phyloP scores from a whole-genome alignment of 2,329 filamentous ascomycete species.

The Thelonectria rubi region DNA sequence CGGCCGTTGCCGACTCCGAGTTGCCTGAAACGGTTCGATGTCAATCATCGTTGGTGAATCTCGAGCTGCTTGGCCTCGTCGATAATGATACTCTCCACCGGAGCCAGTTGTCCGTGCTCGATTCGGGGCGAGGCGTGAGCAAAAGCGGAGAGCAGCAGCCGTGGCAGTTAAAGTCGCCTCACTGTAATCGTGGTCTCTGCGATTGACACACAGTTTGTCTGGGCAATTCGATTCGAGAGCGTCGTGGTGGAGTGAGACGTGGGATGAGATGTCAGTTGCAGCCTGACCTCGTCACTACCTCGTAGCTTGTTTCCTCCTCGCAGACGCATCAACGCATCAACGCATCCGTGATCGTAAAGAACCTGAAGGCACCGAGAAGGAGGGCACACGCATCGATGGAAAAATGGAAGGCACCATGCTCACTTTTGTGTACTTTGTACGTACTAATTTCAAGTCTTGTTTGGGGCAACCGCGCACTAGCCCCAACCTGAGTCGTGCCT shows the following conservation, averaged over 20 bases:
- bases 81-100: slow-evolving; percentile 13
- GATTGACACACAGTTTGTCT: slow-evolving; percentile 8
- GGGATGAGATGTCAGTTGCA: background rate
- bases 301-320: too few relatives aligned
- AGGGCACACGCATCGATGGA: background rate
- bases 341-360: too few relatives aligned
- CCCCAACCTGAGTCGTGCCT: background rate
- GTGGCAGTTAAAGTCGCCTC: slow-evolving; percentile 10
- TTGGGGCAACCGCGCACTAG: slow-evolving; percentile 3
- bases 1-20: slow-evolving; percentile 14
- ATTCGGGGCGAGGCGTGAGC: slow-evolving; percentile 9
- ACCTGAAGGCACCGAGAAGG: background rate
- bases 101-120: slow-evolving; percentile 19
- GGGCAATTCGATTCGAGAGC: background rate
- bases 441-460: slow-evolving; percentile 8
- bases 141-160: slow-evolving; percentile 13
- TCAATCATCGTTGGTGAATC: slow-evolving; percentile 12
- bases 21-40: slow-evolving; percentile 9
- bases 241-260: background rate
- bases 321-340: too few relatives aligned
- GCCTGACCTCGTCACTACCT: background rate
- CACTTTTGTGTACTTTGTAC: too few relatives aligned
- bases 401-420: background rate
- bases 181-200: slow-evolving; percentile 14
- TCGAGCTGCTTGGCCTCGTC: background rate